Base-by-base conservation (phyloP, 306 rosid species). In the Lathyrus oleraceus region DNA sequence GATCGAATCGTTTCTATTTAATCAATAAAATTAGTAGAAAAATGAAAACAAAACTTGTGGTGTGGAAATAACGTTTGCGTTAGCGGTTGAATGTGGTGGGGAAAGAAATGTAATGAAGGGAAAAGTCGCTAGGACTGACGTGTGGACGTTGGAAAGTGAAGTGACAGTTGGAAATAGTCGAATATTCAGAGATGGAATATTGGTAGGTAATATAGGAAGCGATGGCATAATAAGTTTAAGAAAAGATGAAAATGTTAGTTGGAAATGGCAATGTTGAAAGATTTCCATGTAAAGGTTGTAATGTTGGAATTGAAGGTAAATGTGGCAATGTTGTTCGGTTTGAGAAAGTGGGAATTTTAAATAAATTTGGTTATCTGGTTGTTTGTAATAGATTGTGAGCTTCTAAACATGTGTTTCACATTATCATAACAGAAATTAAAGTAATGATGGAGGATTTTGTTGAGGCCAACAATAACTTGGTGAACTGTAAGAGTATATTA, bases 361-460 rank as follows among this genome's bases (percentile, higher is more conserved):
- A 73, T 10, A 78, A 49, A 48, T 62, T 72, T 61, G 79, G 78
- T 20, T 66, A 64, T 38, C 61, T n/a, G 9, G 35, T 79, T 44
- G 74, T 76, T 43, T 75, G 81, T 30, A 80, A 59, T 4, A 80
- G 74, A 38, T 69, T 20, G 16, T 76, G 78, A 66, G 65, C 71
- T 35, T 20, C 81, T 10, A 61, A 16, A 60, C 73, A 28, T 53
- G 67, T 56, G 79, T 65, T 61, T 62, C 78, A 81, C 3, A 77
- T 56, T 8, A 20, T 10, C 57, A 81, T 56, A 51, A 47, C 36
- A 47, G 73, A 1, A 36, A 81, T 48, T 32, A 81, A 16, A 38
- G 66, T 17, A n/a, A 32, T 15, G 56, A 56, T 38, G 67, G 68
- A 68, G 10, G 73, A 53, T 38, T 71, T 71, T 3, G 4, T 3